Evolutionary conservation across 2,329 filamentous ascomycete species (phyloP), one percentile per base, ranked within the genome.

Genomic region (Teratosphaeria viscida): DNA sequence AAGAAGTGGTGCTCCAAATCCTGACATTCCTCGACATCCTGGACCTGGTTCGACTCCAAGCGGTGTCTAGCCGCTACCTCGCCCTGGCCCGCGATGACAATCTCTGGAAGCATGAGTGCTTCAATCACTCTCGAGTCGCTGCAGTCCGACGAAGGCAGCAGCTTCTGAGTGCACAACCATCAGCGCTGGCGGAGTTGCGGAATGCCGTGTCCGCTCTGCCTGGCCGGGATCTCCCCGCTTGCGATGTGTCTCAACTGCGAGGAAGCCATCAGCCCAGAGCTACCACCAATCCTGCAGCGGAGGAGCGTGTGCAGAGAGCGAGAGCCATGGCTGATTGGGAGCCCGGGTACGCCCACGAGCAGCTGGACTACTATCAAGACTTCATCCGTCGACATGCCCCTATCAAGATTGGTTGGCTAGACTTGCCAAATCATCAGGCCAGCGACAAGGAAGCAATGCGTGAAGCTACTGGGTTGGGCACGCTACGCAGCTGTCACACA

Each of bases 331-430:
- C 86, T 4, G 90, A 90, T 65, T 96, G 91, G 91, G 90, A 96
- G 66, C 89, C 89, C 0, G 84, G 83, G 0, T 90, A 87, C 63
- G 82, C 85, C 0, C 77, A 75, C 4, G 91, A 96, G 74, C 78
- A 78, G 49, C 79, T 92, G 23, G 85, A 88, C 55, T 96, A 90
- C 87, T 96, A 95, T 72, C 82, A 88, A 59, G 92, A 96, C 73
- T 96, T 91, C 69, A 87, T 95, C 63, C 89, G 92, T 57, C 82
- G 92, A 37, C 82, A 92, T 73, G 90, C 85, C 0, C 85, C 86
- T 0, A 79, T 90, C n/a, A 81, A 80, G 14, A 78, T 90, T 57
- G 86, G 82, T 66, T 96, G 92, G 92, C 78, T 95, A 52, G 82
- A 91, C 69, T 79, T 83, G 58, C 85, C 87, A 34, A 65, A 68